Percentiles rank a stretch among this genome's conserved stretches.
Evolutionary conservation across 257 asterid species (phyloP).

Genomic region (Echium plantagineum): DNA sequence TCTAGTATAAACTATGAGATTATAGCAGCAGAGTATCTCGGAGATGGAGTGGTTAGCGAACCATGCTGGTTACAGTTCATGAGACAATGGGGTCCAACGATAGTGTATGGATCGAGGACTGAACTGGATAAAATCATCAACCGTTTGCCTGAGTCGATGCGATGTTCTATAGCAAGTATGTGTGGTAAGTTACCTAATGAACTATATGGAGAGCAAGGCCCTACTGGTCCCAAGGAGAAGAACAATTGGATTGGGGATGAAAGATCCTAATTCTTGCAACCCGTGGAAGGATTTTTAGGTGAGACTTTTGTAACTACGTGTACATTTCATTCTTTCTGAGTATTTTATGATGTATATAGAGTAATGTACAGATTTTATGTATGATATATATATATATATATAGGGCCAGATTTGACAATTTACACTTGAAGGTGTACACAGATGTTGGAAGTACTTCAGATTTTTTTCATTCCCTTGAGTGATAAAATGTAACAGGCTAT

Average conservation of each 20-base stretch:
- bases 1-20: slow-evolving; percentile 67
- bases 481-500: too few relatives aligned
- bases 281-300: not conserved
- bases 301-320: slow-evolving; percentile 5
- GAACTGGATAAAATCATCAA: slow-evolving; percentile 46
- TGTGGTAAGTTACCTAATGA: slow-evolving; percentile 61
- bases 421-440: too few relatives aligned
- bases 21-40: slow-evolving; percentile 80
- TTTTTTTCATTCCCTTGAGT: too few relatives aligned
- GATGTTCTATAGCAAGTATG: slow-evolving; percentile 29
- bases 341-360: not conserved
- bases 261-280: slow-evolving; percentile 38
- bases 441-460: too few relatives aligned
- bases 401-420: not conserved
- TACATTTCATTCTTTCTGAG: not conserved
- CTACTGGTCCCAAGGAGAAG: slow-evolving; percentile 97
- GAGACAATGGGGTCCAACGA: slow-evolving; percentile 88
- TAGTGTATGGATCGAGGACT: slow-evolving; percentile 55
- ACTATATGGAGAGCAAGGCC: slow-evolving; percentile 82
- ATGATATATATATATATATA: too few relatives aligned
- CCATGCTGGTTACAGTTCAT: slow-evolving; percentile 76
- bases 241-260: slow-evolving; percentile 95
- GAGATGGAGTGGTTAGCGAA: slow-evolving; percentile 43
- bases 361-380: too few relatives aligned
- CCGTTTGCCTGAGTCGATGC: slow-evolving; percentile 40